Conservation (phyloP, 257 asterid genomes). For the Linderniella brevidens region DNA sequence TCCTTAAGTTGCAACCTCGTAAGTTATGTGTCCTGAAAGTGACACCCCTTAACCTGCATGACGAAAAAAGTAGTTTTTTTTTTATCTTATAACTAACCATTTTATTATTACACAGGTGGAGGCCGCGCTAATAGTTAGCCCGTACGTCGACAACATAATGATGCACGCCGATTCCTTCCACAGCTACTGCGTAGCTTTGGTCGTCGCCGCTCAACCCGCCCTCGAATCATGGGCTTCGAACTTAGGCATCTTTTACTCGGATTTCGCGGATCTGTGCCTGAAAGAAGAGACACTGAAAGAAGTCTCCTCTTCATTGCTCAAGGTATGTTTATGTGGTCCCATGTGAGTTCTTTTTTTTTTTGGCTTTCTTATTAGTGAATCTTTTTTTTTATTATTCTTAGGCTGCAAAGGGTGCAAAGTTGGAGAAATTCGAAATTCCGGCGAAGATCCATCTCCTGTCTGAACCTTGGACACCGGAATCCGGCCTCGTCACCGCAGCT, state of each 20-base stretch:
- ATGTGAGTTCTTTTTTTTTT: not conserved
- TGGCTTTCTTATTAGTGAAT: too few relatives aligned
- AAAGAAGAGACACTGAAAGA: conserved; percentile 59
- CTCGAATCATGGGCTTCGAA: conserved; percentile 79
- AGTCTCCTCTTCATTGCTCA: conserved; percentile 47
- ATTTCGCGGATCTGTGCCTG: conserved; percentile 57
- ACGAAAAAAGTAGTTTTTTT: too few relatives aligned
- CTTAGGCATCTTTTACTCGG: conserved; percentile 32
- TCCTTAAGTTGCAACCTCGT: too few relatives aligned
- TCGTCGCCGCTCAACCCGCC: conserved; percentile 58
- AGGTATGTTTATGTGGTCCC: conserved; percentile 28
- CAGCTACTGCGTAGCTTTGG: conserved; percentile 78
- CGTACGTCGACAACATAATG: conserved; percentile 75
- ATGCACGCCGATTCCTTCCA: conserved; percentile 80
- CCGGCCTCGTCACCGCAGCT: conserved; percentile 89
- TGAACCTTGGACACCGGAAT: conserved; percentile 90
- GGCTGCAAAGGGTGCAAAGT: conserved; percentile 63
- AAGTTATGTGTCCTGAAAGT: too few relatives aligned
- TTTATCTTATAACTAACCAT: not conserved
- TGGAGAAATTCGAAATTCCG: conserved; percentile 82
- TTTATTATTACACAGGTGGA: conserved; percentile 49
- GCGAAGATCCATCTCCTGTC: conserved; percentile 63
- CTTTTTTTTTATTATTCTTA: too few relatives aligned
- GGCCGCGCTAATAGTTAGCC: conserved; percentile 53
- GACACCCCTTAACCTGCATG: too few relatives aligned